Conservation (phyloP, 768 basidiomycete species). For the Exidia glandulosa region DNA sequence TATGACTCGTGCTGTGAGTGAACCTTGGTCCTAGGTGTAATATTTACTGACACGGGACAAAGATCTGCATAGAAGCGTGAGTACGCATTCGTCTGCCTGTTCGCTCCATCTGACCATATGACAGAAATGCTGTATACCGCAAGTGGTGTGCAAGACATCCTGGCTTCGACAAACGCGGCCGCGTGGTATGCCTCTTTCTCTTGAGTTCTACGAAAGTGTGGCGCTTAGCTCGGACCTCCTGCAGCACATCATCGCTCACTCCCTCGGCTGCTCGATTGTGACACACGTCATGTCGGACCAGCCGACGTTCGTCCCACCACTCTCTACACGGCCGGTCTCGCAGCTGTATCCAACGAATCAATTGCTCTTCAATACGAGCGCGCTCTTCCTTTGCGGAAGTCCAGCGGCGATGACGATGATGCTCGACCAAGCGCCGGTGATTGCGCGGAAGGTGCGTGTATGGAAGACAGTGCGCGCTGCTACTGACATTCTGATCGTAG, state of each 20-base stretch:
- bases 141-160: slow-evolving; percentile 32
- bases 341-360: slow-evolving; percentile 11
- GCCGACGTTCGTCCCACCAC: slow-evolving; percentile 16
- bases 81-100: background rate
- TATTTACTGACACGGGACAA: slow-evolving; percentile 30
- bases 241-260: slow-evolving; percentile 29
- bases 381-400: slow-evolving; percentile 28
- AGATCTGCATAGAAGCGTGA: slow-evolving; percentile 26
- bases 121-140: slow-evolving; percentile 29
- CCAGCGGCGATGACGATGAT: slow-evolving; percentile 32
- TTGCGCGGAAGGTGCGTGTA: slow-evolving; percentile 29
- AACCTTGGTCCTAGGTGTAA: slow-evolving; percentile 14
- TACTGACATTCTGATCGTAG: background rate
- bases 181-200: slow-evolving; percentile 10
- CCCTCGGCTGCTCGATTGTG: slow-evolving; percentile 29
- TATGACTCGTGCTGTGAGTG: no score
- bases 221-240: background rate
- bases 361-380: slow-evolving; percentile 23
- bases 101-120: background rate
- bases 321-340: background rate
- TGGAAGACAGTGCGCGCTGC: slow-evolving; percentile 8
- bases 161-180: slow-evolving; percentile 23
- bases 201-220: background rate
- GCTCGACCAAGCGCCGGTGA: slow-evolving; percentile 29
- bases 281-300: slow-evolving; percentile 31